These are phyloP conservation scores for Cercospora zeina DNA, from an alignment of 2,329 filamentous ascomycete species.

Conservation along the genomic window DNA sequence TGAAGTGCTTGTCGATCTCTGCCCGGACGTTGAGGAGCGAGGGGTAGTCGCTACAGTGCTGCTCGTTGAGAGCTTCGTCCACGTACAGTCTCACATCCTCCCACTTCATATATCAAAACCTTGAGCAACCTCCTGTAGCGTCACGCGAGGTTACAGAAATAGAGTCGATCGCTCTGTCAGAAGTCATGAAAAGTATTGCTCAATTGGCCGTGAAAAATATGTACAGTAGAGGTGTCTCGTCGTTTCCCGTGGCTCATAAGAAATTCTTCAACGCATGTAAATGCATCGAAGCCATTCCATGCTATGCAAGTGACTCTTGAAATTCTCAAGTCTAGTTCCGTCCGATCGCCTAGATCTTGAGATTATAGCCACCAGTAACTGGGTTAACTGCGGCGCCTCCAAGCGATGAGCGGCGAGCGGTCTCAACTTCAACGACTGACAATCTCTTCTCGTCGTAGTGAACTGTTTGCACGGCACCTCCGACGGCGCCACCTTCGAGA, in stretches of 20 bases:
- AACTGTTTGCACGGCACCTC: constrained; percentile 39
- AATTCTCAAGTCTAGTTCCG: not conserved
- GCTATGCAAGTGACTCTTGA: not conserved
- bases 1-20: too few species aligned
- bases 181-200: not conserved
- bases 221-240: constrained; percentile 8
- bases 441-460: constrained; percentile 42
- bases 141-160: too few species aligned
- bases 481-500: constrained; percentile 38
- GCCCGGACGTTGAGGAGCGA: too few species aligned
- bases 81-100: too few species aligned
- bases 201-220: constrained; percentile 3
- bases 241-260: constrained; percentile 5
- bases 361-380: constrained; percentile 34
- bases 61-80: too few species aligned
- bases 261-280: not conserved
- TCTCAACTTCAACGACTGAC: constrained; percentile 33
- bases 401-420: constrained; percentile 33
- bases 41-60: too few species aligned
- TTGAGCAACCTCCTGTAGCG: too few species aligned
- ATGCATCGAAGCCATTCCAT: constrained; percentile 8
- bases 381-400: constrained; percentile 33
- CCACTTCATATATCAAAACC: too few species aligned
- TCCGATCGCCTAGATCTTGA: constrained; percentile 10
- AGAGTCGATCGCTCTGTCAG: too few species aligned